Evolutionary conservation across 805 yeast species (phyloP).

Genomic region (Saccharomycopsis fibuligera): DNA sequence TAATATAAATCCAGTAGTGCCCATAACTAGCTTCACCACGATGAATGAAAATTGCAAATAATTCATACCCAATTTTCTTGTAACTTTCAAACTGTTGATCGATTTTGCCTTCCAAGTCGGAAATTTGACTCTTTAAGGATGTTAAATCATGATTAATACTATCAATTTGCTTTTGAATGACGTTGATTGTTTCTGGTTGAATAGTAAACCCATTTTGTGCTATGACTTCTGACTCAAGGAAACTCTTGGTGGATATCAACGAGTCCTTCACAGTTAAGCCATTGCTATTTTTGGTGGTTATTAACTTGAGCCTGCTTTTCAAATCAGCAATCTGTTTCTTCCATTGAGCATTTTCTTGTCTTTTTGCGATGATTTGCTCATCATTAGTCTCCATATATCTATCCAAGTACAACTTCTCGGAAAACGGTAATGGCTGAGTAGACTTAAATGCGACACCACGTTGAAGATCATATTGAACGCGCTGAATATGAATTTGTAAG

Average conservation of each 20-base stretch:
- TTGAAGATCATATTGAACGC: constrained; percentile 83
- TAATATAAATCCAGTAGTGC: constrained; percentile 93
- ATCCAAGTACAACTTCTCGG: constrained; percentile 76
- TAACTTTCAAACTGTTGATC: constrained; percentile 56
- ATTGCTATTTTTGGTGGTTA: constrained; percentile 42
- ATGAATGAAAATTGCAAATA: constrained; percentile 91
- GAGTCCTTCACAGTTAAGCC: constrained; percentile 47
- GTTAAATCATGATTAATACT: constrained; percentile 42
- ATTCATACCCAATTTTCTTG: constrained; percentile 62
- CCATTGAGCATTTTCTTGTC: constrained; percentile 57
- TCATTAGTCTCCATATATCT: constrained; percentile 73
- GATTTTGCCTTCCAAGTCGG: constrained; percentile 41
- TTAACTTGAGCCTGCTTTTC: constrained; percentile 29
- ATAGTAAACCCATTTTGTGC: constrained; percentile 31
- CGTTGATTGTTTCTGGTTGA: constrained; percentile 41
- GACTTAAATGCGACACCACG: constrained; percentile 73
- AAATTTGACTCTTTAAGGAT: constrained; percentile 36
- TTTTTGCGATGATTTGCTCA: constrained; percentile 40
- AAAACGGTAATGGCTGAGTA: constrained; percentile 73
- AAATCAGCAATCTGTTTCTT: constrained; percentile 45
- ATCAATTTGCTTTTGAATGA: constrained; percentile 29
- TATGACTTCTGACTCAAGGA: constrained; percentile 39
- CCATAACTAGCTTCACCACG: constrained; percentile 95
- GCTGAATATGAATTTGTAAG: constrained; percentile 85
- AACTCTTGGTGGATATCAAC: constrained; percentile 50